Evolutionary conservation across 2,329 filamentous ascomycete species (phyloP).

Genomic region (Pseudocercospora ulei): DNA sequence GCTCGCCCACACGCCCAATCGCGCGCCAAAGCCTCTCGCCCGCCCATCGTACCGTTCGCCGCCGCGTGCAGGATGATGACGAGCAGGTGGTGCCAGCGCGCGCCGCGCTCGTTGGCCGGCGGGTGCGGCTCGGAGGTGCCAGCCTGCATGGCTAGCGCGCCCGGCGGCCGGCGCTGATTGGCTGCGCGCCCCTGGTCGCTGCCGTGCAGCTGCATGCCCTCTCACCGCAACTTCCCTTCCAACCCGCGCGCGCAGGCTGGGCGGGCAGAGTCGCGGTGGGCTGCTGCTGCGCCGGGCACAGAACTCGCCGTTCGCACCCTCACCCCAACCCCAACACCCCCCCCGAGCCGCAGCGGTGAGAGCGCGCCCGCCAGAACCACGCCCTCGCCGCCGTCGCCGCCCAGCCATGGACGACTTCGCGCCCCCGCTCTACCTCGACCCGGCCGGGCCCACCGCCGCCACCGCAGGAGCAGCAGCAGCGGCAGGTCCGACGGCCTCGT

Average conservation of each 20-base stretch:
- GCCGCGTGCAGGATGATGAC: constrained; percentile 5
- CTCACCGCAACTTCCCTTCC: constrained; percentile 10
- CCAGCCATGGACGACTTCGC: constrained; percentile 38
- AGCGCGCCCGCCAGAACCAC: constrained; percentile 5
- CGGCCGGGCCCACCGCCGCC: constrained; percentile 26
- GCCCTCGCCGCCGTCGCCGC: constrained; percentile 2
- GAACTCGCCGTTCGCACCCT: constrained; percentile 7
- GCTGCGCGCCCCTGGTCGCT: constrained; percentile 4
- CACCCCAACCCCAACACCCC: constrained; percentile 38
- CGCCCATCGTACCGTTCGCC: constrained; percentile 1
- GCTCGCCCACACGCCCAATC: not conserved
- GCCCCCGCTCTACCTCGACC: constrained; percentile 37
- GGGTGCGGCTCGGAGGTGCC: constrained; percentile 6
- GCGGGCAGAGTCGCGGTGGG: constrained; percentile 2
- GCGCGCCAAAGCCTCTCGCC: constrained; percentile 1
- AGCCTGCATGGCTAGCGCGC: constrained; percentile 5
- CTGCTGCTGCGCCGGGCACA: constrained; percentile 11
- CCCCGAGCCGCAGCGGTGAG: constrained; percentile 42
- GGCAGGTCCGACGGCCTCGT: too few species aligned
- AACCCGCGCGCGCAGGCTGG: constrained; percentile 5
- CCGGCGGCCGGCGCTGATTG: constrained; percentile 4
- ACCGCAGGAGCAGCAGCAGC: constrained; percentile 18
- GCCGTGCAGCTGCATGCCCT: constrained; percentile 10
- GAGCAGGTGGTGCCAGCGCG: too few species aligned
- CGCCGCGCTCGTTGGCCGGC: constrained; percentile 7